Evolutionary conservation across 176 grass and related monocot genomes (phyloP).

Genomic region (Puya raimondii): DNA sequence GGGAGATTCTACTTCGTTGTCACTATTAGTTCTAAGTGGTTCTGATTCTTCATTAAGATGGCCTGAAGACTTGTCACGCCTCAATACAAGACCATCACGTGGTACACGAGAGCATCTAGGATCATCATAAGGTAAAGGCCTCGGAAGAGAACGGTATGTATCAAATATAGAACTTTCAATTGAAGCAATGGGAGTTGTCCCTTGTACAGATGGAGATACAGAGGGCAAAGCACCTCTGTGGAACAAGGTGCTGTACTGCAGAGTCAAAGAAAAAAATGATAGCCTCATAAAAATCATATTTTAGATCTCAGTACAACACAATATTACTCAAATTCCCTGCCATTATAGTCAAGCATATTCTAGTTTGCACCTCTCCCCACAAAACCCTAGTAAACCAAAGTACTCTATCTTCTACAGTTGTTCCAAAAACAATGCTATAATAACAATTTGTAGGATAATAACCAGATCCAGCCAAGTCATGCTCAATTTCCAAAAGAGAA

Average conservation of each 20-base stretch:
- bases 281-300: background rate
- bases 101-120: slow-evolving; percentile 57
- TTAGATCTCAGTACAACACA: slow-evolving; percentile 1
- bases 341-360: background rate
- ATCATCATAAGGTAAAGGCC: slow-evolving; percentile 87
- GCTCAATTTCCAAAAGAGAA: too few species aligned
- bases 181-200: slow-evolving; percentile 41
- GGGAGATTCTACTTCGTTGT: slow-evolving; percentile 38
- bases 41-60: slow-evolving; percentile 65
- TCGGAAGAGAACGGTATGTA: slow-evolving; percentile 67
- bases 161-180: slow-evolving; percentile 44
- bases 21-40: slow-evolving; percentile 53
- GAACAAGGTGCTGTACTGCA: slow-evolving; percentile 81
- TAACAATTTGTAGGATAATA: too few species aligned
- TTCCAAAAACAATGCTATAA: too few species aligned
- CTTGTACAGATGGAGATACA: slow-evolving; percentile 59
- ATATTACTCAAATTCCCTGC: background rate
- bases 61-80: slow-evolving; percentile 41
- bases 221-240: slow-evolving; percentile 42
- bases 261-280: slow-evolving; percentile 8
- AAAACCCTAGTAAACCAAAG: background rate
- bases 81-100: slow-evolving; percentile 41
- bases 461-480: background rate
- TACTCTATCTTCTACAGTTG: background rate
- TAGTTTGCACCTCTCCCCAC: background rate